A percentile compares a stretch with the other conserved stretches of the same genome.
phyloP scores from a whole-genome alignment of 352 stramenopile species.

The Phytopythium helicoides region DNA sequence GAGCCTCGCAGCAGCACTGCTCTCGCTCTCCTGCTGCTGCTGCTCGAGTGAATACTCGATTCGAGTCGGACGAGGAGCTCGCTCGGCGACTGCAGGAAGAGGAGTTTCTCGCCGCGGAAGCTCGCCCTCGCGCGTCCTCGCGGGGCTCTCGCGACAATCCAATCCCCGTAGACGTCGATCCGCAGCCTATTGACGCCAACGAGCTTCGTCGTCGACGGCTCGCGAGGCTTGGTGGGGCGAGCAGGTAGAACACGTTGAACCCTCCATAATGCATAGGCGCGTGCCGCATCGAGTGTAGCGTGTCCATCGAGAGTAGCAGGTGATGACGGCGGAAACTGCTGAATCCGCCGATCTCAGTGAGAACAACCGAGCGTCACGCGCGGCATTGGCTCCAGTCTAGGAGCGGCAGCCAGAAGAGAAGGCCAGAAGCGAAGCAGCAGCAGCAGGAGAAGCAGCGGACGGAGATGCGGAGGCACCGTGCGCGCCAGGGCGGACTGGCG shows the following conservation, averaged over 20 bases:
- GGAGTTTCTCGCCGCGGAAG: conserved; percentile 3
- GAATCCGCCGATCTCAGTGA: too few relatives aligned
- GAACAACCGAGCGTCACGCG: neutral
- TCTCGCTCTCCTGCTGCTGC: neutral
- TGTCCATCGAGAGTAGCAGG: neutral
- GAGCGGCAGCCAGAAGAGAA: too few relatives aligned
- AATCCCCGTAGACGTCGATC: neutral
- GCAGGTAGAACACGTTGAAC: neutral
- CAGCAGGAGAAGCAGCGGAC: too few relatives aligned
- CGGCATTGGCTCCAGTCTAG: too few relatives aligned
- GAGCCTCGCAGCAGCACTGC: neutral
- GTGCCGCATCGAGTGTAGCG: neutral
- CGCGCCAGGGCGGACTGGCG: conserved; percentile 11
- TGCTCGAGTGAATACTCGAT: neutral
- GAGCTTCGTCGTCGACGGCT: conserved; percentile 7
- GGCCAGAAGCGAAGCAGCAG: too few relatives aligned
- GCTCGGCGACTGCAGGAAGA: conserved; percentile 8
- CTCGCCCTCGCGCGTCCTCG: too few relatives aligned
- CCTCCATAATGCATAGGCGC: neutral
- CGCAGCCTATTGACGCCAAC: neutral
- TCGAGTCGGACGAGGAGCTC: conserved; percentile 6
- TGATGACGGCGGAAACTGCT: neutral
- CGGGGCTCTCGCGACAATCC: neutral
- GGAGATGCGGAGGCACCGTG: neutral
- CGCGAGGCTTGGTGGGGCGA: conserved; percentile 4